Percentiles rank a stretch among this genome's conserved stretches.
Conservation (phyloP, 2,329 filamentous ascomycete genomes). For the Pseudocercospora macadamiae region DNA sequence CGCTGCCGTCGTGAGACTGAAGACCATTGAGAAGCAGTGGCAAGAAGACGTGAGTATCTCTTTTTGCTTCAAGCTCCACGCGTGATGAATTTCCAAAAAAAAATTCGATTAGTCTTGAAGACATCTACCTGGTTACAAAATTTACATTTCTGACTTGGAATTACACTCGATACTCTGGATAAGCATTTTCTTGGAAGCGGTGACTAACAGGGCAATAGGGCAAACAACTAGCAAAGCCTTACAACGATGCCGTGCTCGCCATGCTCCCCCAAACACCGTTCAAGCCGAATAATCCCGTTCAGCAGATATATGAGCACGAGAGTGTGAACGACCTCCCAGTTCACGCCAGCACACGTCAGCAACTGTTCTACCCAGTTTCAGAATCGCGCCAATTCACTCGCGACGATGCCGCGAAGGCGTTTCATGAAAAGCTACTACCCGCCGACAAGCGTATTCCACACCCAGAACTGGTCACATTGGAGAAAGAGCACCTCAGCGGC, state of each 20-base stretch:
- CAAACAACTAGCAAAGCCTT: conserved; percentile 75
- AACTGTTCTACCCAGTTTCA: conserved; percentile 65
- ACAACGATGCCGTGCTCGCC: conserved; percentile 71
- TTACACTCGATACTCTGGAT: background rate
- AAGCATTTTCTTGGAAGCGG: background rate
- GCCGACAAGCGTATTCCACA: conserved; percentile 67
- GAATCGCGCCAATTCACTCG: conserved; percentile 68
- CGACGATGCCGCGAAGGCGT: conserved; percentile 65
- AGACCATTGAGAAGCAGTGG: conserved; percentile 83
- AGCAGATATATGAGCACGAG: conserved; percentile 56
- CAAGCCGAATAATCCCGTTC: conserved; percentile 31
- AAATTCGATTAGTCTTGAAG: conserved; percentile 99
- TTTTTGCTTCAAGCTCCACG: conserved; percentile 6
- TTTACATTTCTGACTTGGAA: background rate
- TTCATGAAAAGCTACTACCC: conserved; percentile 61
- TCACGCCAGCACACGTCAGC: conserved; percentile 56
- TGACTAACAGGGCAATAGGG: conserved; percentile 55
- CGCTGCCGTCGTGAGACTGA: conserved; percentile 81
- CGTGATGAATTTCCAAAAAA: conserved; percentile 74
- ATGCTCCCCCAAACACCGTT: conserved; percentile 77
- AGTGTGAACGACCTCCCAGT: conserved; percentile 66
- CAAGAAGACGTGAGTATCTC: conserved; percentile 66
- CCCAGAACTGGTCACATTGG: conserved; percentile 58
- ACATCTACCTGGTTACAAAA: conserved; percentile 87
- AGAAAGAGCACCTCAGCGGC: conserved; percentile 48